Evolutionary conservation across 352 stramenopile species (phyloP).

Genomic region (Peronospora belbahrii): DNA sequence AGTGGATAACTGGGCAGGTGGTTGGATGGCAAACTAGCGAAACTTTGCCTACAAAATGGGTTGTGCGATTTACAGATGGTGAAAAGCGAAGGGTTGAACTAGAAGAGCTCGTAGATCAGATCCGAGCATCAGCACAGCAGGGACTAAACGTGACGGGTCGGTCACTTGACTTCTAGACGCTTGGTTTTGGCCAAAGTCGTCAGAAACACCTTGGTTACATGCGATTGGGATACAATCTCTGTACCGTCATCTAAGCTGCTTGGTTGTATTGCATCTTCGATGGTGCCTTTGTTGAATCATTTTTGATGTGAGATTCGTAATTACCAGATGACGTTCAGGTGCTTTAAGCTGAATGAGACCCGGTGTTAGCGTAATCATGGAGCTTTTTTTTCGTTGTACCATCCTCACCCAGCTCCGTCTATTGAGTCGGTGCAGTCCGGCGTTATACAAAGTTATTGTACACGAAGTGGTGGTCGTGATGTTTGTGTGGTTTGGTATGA

Average conservation of each 20-base stretch:
- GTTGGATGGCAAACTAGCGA: slow-evolving; percentile 15
- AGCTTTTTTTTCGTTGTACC: too few relatives aligned
- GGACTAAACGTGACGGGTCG: slow-evolving; percentile 15
- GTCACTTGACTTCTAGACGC: neutral
- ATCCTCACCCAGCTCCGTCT: too few relatives aligned
- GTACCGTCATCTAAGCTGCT: neutral
- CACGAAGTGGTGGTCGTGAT: too few relatives aligned
- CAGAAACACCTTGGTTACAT: neutral
- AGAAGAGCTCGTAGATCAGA: slow-evolving; percentile 22
- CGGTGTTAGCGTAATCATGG: too few relatives aligned
- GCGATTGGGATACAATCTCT: too few relatives aligned
- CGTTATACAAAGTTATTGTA: too few relatives aligned
- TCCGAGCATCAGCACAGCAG: slow-evolving; percentile 4
- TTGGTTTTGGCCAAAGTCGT: neutral
- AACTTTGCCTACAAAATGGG: slow-evolving; percentile 9
- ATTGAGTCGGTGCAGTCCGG: too few relatives aligned
- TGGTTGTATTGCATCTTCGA: neutral
- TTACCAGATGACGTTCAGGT: neutral
- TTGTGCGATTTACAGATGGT: slow-evolving; percentile 17
- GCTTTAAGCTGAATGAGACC: neutral
- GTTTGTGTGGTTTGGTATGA: too few relatives aligned
- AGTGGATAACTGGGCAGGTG: slow-evolving; percentile 24
- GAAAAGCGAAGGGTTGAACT: slow-evolving; percentile 9
- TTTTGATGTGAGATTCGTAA: too few relatives aligned
- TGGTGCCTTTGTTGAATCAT: too few relatives aligned